These are phyloP conservation scores for Trichoderma cornu-damae DNA, from an alignment of 2,329 filamentous ascomycete species.

Conservation along the genomic window DNA sequence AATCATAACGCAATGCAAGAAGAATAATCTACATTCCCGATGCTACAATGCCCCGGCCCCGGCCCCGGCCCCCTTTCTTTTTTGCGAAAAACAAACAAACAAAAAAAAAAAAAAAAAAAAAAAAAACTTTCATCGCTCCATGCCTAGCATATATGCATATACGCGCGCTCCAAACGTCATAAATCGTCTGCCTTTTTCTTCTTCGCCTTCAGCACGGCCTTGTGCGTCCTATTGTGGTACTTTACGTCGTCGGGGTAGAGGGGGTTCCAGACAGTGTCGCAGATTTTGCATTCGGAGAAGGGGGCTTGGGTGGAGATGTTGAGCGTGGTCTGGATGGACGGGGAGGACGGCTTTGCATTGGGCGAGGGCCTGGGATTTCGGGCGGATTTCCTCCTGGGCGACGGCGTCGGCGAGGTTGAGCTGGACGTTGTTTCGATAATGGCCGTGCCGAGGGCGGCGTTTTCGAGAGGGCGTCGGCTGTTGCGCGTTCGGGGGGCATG, in stretches of 20 bases:
- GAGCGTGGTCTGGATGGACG: slow-evolving; percentile 40
- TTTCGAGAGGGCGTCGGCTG: background rate
- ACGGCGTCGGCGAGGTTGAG: background rate
- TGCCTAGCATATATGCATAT: background rate
- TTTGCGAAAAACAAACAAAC: background rate
- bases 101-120: background rate
- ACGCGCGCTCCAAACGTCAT: too few relatives aligned
- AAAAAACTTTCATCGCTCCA: background rate
- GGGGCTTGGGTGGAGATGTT: slow-evolving; percentile 39
- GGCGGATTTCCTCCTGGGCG: background rate
- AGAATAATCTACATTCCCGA: background rate
- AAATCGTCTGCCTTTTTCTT: slow-evolving; percentile 24
- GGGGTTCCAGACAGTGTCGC: slow-evolving; percentile 42
- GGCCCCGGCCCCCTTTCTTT: too few relatives aligned
- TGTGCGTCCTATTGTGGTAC: slow-evolving; percentile 39
- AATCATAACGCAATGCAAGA: background rate
- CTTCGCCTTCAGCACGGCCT: slow-evolving; percentile 29
- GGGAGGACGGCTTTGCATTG: slow-evolving; percentile 8
- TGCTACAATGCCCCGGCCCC: too few relatives aligned
- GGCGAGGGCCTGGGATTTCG: background rate
- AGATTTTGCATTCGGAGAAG: slow-evolving; percentile 41
- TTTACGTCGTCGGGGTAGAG: slow-evolving; percentile 41
- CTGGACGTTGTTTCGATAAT: background rate
- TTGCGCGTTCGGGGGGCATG: background rate
- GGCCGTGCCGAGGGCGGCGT: background rate